Evolutionary conservation across 768 basidiomycete species (phyloP).

Genomic region (Russula vinacea): DNA sequence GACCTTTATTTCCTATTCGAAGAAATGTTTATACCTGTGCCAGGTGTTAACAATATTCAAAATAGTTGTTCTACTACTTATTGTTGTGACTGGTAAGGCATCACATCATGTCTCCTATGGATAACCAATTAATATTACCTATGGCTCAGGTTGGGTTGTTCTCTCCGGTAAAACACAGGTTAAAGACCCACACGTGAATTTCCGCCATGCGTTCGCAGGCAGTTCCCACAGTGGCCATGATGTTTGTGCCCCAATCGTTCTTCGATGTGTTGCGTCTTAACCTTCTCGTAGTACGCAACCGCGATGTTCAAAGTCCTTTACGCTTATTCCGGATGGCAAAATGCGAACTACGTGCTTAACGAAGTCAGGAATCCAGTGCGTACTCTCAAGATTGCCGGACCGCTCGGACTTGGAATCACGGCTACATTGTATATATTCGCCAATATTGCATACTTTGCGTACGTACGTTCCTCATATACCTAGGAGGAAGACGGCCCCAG

Average conservation of each 20-base stretch:
- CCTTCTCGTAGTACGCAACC: constrained; percentile 50
- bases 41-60: constrained; percentile 54
- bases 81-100: constrained; percentile 48
- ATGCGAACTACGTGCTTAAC: constrained; percentile 57
- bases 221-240: constrained; percentile 53
- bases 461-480: constrained; percentile 27
- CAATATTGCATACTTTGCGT: constrained; percentile 57
- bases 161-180: constrained; percentile 56
- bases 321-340: constrained; percentile 51
- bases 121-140: background rate
- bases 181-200: constrained; percentile 55
- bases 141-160: constrained; percentile 50
- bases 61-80: constrained; percentile 49
- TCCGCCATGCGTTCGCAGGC: constrained; percentile 54
- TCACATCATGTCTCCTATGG: background rate
- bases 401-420: constrained; percentile 56
- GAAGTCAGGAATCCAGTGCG: constrained; percentile 58
- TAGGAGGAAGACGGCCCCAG: background rate
- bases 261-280: background rate
- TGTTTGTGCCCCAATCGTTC: constrained; percentile 30
- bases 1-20: background rate
- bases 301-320: constrained; percentile 58
- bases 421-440: constrained; percentile 52
- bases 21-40: background rate
- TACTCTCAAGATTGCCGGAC: constrained; percentile 60